phyloP scores from a whole-genome alignment of 805 yeast genomes.

The Wickerhamomyces sydowiorum region DNA sequence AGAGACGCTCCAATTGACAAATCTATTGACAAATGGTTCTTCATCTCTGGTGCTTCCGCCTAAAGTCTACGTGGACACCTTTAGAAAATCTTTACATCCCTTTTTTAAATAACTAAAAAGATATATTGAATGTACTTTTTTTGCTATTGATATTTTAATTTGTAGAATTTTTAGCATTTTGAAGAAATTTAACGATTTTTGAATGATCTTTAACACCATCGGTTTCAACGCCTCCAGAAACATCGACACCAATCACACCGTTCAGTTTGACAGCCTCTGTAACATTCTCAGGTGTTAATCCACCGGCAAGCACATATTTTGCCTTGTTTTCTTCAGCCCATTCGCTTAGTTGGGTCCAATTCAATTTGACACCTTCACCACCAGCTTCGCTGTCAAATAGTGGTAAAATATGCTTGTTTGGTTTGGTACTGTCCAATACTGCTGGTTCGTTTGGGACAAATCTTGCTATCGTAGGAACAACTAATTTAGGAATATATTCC shows the following conservation, averaged over 20 bases:
- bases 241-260: conserved; percentile 88
- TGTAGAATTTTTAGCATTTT: conserved; percentile 34
- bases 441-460: conserved; percentile 55
- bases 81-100: background rate
- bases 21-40: conserved; percentile 98
- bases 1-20: conserved; percentile 94
- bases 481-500: conserved; percentile 27
- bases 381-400: conserved; percentile 86
- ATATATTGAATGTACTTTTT: background rate
- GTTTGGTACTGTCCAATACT: conserved; percentile 26
- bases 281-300: conserved; percentile 75
- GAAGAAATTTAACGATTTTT: conserved; percentile 58
- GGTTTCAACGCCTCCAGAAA: conserved; percentile 91
- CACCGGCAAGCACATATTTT: conserved; percentile 79
- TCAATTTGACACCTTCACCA: conserved; percentile 80
- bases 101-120: background rate
- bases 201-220: conserved; percentile 62
- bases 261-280: conserved; percentile 35
- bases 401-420: conserved; percentile 43
- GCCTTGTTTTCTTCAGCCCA: conserved; percentile 25
- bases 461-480: conserved; percentile 67
- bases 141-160: background rate
- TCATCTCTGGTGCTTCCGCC: conserved; percentile 77
- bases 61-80: conserved; percentile 12
- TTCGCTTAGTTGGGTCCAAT: conserved; percentile 54